Conservation (phyloP, 169 alveolate genomes). For the Ichthyophthirius multifiliis region DNA sequence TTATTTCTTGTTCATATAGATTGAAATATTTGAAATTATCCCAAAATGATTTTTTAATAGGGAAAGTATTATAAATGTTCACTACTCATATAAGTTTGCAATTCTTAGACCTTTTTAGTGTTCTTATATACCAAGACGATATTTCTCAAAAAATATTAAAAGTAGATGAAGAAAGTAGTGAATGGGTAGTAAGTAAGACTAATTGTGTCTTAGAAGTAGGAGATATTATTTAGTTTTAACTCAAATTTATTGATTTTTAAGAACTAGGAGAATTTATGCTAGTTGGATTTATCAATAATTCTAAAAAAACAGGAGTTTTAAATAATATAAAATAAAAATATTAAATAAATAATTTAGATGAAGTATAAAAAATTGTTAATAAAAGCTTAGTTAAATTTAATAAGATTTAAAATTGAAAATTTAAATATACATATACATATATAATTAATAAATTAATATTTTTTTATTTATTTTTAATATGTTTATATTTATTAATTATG, state of each 20-base stretch:
- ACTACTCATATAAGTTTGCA: not conserved
- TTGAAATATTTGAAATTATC: not conserved
- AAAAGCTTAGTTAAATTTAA: no score
- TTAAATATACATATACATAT: no score
- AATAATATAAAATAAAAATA: no score
- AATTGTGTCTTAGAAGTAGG: not conserved
- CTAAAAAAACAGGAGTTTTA: not conserved
- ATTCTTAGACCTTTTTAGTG: not conserved
- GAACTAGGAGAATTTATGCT: slow-evolving; percentile 2
- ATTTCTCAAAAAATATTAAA: not conserved
- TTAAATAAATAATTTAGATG: no score
- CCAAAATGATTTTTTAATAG: not conserved
- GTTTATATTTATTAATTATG: no score
- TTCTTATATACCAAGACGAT: not conserved
- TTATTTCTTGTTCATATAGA: not conserved
- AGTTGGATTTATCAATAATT: not conserved
- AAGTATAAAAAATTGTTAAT: no score
- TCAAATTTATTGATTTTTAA: not conserved
- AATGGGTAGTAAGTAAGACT: not conserved
- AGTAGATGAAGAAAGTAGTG: not conserved
- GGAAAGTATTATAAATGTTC: not conserved
- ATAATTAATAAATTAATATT: no score
- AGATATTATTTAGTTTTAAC: not conserved
- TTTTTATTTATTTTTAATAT: no score
- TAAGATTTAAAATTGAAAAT: no score